Percentiles rank a stretch among this genome's conserved stretches.
These are phyloP conservation scores for Cruciata laevipes DNA, from an alignment of 257 asterid genomes.

Conservation along the genomic window DNA sequence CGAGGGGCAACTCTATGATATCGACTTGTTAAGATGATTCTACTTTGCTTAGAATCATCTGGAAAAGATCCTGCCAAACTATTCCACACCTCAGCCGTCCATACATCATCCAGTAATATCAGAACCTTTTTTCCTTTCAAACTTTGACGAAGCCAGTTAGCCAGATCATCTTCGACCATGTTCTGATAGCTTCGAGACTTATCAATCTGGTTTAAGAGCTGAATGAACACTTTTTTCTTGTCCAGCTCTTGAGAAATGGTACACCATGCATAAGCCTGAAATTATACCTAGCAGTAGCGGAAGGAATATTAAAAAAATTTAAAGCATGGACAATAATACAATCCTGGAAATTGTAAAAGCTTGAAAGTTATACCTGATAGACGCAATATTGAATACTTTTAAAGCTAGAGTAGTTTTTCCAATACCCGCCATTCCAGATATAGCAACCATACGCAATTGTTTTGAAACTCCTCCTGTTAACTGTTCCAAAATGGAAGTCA, in stretches of 20 bases:
- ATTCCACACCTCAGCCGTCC: background rate
- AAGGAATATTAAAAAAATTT: no score
- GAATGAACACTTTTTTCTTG: background rate
- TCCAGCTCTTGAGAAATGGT: background rate
- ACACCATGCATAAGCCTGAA: background rate
- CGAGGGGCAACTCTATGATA: background rate
- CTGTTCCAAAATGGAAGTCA: background rate
- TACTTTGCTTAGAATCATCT: background rate
- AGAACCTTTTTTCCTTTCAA: background rate
- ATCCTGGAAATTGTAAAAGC: no score
- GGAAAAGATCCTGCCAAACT: background rate
- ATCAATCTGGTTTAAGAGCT: background rate
- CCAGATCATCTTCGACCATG: background rate
- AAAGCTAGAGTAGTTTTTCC: slow-evolving; percentile 12
- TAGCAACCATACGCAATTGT: background rate
- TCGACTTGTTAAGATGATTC: background rate
- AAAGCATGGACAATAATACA: no score
- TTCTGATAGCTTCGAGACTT: background rate
- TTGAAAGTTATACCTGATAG: no score
- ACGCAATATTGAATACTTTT: background rate
- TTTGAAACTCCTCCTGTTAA: background rate
- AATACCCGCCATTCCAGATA: slow-evolving; percentile 6
- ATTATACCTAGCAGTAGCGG: background rate
- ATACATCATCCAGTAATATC: background rate
- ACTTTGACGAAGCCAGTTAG: background rate